Conservation (phyloP, 768 basidiomycete species). For the Hemileccinum rubropunctum region DNA sequence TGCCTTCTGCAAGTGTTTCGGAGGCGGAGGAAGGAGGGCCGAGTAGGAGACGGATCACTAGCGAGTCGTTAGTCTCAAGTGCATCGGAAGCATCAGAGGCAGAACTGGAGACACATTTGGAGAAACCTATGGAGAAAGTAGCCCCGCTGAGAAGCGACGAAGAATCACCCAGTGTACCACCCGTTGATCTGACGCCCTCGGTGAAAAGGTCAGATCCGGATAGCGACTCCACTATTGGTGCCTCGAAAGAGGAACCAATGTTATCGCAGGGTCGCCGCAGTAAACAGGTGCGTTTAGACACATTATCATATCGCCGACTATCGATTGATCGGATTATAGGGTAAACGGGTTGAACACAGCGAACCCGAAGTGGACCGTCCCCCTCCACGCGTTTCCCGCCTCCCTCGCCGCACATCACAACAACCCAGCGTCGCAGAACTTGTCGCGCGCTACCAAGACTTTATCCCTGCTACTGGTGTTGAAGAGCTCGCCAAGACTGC, state of each 20-base stretch:
- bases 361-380: conserved; percentile 16
- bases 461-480: conserved; percentile 67
- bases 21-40: conserved; percentile 65
- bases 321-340: conserved; percentile 14
- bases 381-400: conserved; percentile 46
- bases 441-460: conserved; percentile 79
- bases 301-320: neutral
- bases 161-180: conserved; percentile 10
- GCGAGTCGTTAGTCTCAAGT: conserved; percentile 62
- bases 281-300: conserved; percentile 26
- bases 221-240: conserved; percentile 85
- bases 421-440: conserved; percentile 80
- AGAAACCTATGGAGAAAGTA: conserved; percentile 21
- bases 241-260: conserved; percentile 31
- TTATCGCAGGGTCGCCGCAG: conserved; percentile 14
- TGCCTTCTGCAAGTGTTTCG: conserved; percentile 65
- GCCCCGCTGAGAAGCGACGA: conserved; percentile 15
- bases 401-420: conserved; percentile 57
- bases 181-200: conserved; percentile 9
- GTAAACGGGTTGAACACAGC: conserved; percentile 24
- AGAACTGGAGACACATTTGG: conserved; percentile 40
- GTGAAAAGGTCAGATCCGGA: conserved; percentile 59
- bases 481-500: conserved; percentile 73
- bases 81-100: conserved; percentile 70
- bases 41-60: conserved; percentile 45